A percentile compares a stretch with the other conserved stretches of the same genome.
Evolutionary conservation across 2,329 filamentous ascomycete genomes (phyloP).

Genomic region (Pestalotiopsis sp.): DNA sequence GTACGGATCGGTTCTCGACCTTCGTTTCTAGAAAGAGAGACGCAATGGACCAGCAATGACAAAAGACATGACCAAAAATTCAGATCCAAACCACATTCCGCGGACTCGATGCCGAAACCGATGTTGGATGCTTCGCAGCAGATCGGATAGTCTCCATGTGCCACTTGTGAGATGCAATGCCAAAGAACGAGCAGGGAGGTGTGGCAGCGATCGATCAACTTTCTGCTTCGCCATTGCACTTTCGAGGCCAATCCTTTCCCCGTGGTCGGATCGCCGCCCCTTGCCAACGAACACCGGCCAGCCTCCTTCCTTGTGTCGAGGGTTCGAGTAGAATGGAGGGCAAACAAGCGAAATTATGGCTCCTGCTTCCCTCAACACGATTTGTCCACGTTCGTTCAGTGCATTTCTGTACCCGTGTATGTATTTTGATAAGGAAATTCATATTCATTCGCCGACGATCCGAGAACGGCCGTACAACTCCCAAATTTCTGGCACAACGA

Average conservation of each 20-base stretch:
- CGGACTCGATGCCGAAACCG: neutral
- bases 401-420: too few relatives aligned
- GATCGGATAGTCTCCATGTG: neutral
- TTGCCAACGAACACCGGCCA: too few relatives aligned
- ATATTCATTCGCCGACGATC: too few relatives aligned
- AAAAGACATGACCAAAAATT: conserved; percentile 14
- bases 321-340: too few relatives aligned
- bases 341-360: too few relatives aligned
- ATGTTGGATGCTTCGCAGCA: neutral
- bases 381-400: too few relatives aligned
- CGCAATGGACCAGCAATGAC: conserved; percentile 24
- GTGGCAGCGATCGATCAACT: neutral
- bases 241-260: neutral
- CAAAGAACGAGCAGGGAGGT: neutral
- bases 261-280: too few relatives aligned
- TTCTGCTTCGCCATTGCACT: neutral
- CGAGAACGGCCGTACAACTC: too few relatives aligned
- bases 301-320: too few relatives aligned
- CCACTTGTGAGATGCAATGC: neutral
- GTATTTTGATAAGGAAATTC: too few relatives aligned
- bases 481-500: too few relatives aligned
- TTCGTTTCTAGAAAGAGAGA: conserved; percentile 18
- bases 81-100: neutral
- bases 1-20: conserved; percentile 23
- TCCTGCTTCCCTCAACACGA: too few relatives aligned